Base-by-base conservation (phyloP, 2,329 filamentous ascomycete genomes). In the Aspergillus felis region DNA sequence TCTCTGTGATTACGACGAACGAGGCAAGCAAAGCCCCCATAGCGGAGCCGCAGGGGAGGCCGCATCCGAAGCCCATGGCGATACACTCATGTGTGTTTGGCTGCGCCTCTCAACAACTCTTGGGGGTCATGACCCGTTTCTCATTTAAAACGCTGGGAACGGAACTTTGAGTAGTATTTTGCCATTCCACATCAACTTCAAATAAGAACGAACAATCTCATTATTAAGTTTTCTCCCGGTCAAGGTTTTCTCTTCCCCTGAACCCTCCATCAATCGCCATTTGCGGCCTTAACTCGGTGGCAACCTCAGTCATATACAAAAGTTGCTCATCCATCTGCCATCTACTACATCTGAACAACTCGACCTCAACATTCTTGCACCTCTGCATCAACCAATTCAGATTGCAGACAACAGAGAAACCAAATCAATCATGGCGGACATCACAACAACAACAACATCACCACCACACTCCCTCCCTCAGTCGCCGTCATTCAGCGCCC, bases 401-500 rank as follows among this genome's bases (percentile, higher is more conserved):
- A 46, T 22, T 14, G 41, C 38, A 46, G 27, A 25, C 53, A 48
- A 24, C 41, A 49, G 29, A 17, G 32, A 7, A 38, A 38, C 14
- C 2, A 6, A 38, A 38, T 7, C 32, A 35, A 8, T 38, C 14
- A 38, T 38, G 32, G 32, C 32, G 32, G 29, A 51, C n/a, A 14
- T 12, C 28, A 66, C 44, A 51, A 71, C 51, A 17, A 48, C 44
- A 51, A 71, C 51, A 17, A 48, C 58, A 41, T 67, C 64, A 25
- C 58, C 65, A n/a, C 64, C 65, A 28, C 59, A 57, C 53, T 65
- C 65, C 17, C 59, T 68, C 51, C 58, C 64, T 20, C 60, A 64
- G 7, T 69, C 70, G 42, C 64, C 68, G 32, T 66, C 69, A 9
- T 66, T 67, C 42, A 56, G 58, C 44, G 47, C 54, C 46, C 55